Evolutionary conservation across 257 asterid species (phyloP), one percentile per base, ranked within the genome.

Genomic region (Schizonepeta tenuifolia): DNA sequence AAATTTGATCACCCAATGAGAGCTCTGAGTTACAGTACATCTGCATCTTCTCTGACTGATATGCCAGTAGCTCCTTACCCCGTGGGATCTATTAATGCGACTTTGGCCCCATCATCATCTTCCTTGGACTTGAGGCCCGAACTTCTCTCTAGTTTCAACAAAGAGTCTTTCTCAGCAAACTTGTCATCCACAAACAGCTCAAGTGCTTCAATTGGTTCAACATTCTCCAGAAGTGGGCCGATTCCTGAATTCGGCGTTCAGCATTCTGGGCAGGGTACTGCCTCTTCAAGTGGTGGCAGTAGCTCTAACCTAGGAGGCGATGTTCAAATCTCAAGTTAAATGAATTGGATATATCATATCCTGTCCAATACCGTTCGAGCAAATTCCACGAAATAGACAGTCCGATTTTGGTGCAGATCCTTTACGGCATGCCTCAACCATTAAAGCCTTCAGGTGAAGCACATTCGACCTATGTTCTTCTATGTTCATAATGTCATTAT

Each of bases 41-140:
- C 98, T 1, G 86, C 93, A 54, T 93, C 98, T 62, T 87, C 97
- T 75, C 93, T 93, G 70, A 83, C 96, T 31, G 97, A 89, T 76
- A 83, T 93, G 92, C 96, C 93, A 11, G 91, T 89, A 41, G 92
- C 96, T 71, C 98, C 97, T 65, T 89, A 87, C 77, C 96, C 97
- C 1, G 87, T 86, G 71, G 95, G 97, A 22, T 86, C 95, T 14
- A 76, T 93, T 28, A 76, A 64, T 10, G 87, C 85, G 70, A 89
- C 90, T 36, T 67, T 86, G 85, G 96, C 96, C 67, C 96, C 94
- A 55, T 80, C 89, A 1, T 86, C 84, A 12, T 83, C 90, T 22
- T 86, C 90, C 50, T 83, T 87, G 31, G 80, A 81, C 82, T 72
- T 80, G 71, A 77, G 85, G 77, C 87, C 85, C 0, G 82, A 87